A percentile compares a stretch with the other conserved stretches of the same genome.
phyloP scores from a whole-genome alignment of 805 yeast species.

The Cyberlindnera nakhonratchasimensis region DNA sequence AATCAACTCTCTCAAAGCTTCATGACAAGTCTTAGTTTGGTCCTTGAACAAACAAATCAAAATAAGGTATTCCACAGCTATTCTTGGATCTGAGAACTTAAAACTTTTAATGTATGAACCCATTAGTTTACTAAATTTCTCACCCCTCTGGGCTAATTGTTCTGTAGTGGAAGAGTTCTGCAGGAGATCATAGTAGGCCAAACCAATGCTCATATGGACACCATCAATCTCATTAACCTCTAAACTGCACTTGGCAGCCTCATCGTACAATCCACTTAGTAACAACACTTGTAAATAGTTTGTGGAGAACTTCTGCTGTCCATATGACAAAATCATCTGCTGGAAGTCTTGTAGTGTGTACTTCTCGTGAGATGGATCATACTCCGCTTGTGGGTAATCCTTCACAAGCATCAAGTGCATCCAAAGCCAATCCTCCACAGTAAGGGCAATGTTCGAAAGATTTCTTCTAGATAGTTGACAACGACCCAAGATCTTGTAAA shows the following conservation, averaged over 20 bases:
- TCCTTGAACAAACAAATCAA: constrained; percentile 55
- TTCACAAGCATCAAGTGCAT: constrained; percentile 75
- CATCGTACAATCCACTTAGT: constrained; percentile 76
- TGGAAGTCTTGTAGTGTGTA: constrained; percentile 77
- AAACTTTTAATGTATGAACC: constrained; percentile 82
- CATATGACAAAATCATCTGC: constrained; percentile 63
- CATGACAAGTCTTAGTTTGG: constrained; percentile 61
- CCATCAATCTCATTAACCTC: constrained; percentile 74
- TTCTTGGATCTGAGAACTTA: constrained; percentile 80
- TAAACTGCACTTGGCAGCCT: constrained; percentile 65
- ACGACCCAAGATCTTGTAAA: constrained; percentile 89
- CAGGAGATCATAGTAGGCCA: constrained; percentile 69
- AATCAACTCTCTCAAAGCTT: constrained; percentile 78
- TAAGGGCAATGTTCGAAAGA: constrained; percentile 63
- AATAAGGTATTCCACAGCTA: constrained; percentile 86
- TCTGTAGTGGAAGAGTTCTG: constrained; percentile 37
- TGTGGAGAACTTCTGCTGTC: constrained; percentile 64
- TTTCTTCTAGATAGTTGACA: constrained; percentile 65
- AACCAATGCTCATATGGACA: constrained; percentile 82
- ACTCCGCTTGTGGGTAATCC: constrained; percentile 44
- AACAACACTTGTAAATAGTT: constrained; percentile 73
- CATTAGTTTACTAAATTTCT: constrained; percentile 58
- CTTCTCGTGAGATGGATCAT: constrained; percentile 59
- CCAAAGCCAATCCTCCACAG: constrained; percentile 98
- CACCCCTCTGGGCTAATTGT: constrained; percentile 32